These are phyloP conservation scores for Dalbergia cochinchinensis DNA, from an alignment of 306 rosid genomes.

Conservation along the genomic window DNA sequence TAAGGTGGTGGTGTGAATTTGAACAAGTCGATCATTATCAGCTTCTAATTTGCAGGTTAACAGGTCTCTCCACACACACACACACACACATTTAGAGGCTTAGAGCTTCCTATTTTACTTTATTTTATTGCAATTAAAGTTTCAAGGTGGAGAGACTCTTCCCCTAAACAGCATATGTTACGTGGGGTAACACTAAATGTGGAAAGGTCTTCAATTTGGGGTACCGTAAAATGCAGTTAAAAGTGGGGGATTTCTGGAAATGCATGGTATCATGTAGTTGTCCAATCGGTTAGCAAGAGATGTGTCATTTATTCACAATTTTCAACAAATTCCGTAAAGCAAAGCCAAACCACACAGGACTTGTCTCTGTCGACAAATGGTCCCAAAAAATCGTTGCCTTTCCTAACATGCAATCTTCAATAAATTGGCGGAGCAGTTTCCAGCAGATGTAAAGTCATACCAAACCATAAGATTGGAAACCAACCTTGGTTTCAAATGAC, in stretches of 20 bases:
- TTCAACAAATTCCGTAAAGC: constrained; percentile 29
- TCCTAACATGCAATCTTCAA: constrained; percentile 23
- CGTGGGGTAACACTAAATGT: constrained; percentile 26
- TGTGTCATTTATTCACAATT: constrained; percentile 32
- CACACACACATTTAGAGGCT: too few species aligned
- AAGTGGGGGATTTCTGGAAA: constrained; percentile 17
- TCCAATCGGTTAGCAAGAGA: constrained; percentile 46
- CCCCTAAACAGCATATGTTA: constrained; percentile 1
- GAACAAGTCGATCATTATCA: neutral
- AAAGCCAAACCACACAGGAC: constrained; percentile 10
- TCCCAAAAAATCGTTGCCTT: constrained; percentile 39
- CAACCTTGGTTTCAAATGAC: neutral
- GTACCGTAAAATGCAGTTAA: constrained; percentile 39
- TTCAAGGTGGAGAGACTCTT: neutral
- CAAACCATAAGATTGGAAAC: constrained; percentile 7
- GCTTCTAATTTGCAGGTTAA: neutral
- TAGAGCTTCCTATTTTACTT: neutral
- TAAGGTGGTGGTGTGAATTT: neutral
- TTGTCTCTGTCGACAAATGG: constrained; percentile 24
- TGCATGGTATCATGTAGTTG: constrained; percentile 44
- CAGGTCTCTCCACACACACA: neutral
- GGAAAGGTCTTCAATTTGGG: constrained; percentile 12
- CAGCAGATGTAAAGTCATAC: constrained; percentile 26
- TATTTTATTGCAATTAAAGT: neutral
- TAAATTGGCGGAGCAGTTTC: constrained; percentile 28